Evolutionary conservation across 164 flowering plant species (phyloP).

Genomic region (Vitis vinifera): DNA sequence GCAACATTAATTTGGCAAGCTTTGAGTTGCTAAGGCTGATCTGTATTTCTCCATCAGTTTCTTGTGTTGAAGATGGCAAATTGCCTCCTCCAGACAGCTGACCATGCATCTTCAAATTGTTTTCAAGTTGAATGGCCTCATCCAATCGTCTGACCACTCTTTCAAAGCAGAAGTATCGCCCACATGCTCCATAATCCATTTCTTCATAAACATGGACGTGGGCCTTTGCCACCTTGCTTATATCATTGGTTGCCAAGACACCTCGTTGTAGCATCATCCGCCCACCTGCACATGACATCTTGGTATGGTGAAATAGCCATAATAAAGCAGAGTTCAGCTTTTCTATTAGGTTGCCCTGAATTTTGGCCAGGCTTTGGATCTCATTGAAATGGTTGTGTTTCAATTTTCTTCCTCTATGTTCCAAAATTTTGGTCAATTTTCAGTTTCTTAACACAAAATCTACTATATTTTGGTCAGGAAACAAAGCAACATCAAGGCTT

Average conservation of each 20-base stretch:
- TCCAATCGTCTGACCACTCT: conserved; percentile 21
- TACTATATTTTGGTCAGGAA: no score
- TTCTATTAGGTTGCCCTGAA: background rate
- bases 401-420: no score
- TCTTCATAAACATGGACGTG: conserved; percentile 37
- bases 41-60: conserved; percentile 4
- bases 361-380: background rate
- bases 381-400: no score
- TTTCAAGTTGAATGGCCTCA: conserved; percentile 33
- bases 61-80: background rate
- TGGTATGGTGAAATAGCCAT: background rate
- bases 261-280: conserved; percentile 32
- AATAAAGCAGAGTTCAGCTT: background rate
- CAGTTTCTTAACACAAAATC: no score
- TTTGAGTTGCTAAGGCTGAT: conserved; percentile 24
- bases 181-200: conserved; percentile 43
- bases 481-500: no score
- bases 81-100: conserved; percentile 12
- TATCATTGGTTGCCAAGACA: conserved; percentile 26
- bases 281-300: conserved; percentile 15
- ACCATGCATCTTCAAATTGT: conserved; percentile 21
- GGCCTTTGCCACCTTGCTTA: conserved; percentile 31
- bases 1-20: conserved; percentile 19
- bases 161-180: conserved; percentile 34
- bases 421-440: no score